A percentile compares a stretch with the other conserved stretches of the same genome.
Conservation (phyloP, 2,329 filamentous ascomycete species). For the Thelonectria olida region DNA sequence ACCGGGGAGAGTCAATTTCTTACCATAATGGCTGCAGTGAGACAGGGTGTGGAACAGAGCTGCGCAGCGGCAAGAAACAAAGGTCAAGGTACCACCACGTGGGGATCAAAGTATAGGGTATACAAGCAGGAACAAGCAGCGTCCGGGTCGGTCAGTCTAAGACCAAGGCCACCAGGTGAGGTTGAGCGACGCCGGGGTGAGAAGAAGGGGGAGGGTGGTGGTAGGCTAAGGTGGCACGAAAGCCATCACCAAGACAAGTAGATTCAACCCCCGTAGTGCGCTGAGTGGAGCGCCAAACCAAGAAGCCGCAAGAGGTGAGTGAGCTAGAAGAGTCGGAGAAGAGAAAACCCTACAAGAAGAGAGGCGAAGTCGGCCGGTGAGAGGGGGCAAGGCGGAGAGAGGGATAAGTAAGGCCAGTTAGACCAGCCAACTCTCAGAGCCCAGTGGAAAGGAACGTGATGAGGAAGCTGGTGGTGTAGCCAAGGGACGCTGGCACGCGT, state of each 20-base stretch:
- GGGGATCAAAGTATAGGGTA: slow-evolving; percentile 47
- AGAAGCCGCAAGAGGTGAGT: slow-evolving; percentile 31
- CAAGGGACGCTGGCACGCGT: slow-evolving; percentile 29
- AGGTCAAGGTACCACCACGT: slow-evolving; percentile 49
- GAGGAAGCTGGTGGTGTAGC: slow-evolving; percentile 16
- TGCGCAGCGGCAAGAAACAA: slow-evolving; percentile 43
- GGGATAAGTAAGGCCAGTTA: slow-evolving; percentile 38
- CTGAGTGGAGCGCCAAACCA: slow-evolving; percentile 40
- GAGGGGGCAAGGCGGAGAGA: slow-evolving; percentile 38
- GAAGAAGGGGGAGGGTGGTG: slow-evolving; percentile 44
- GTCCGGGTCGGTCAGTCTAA: slow-evolving; percentile 40
- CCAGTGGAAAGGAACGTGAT: slow-evolving; percentile 23
- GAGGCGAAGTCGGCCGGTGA: slow-evolving; percentile 30
- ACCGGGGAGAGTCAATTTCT: slow-evolving; percentile 51
- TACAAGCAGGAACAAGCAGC: slow-evolving; percentile 46
- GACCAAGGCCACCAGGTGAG: slow-evolving; percentile 40
- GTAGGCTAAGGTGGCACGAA: slow-evolving; percentile 48
- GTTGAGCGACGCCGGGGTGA: slow-evolving; percentile 43
- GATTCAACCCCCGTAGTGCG: slow-evolving; percentile 40
- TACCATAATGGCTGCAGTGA: slow-evolving; percentile 59
- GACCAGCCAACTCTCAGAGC: slow-evolving; percentile 29
- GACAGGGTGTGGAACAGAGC: slow-evolving; percentile 46
- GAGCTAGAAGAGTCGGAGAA: slow-evolving; percentile 35
- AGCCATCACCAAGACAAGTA: slow-evolving; percentile 44
- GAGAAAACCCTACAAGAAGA: slow-evolving; percentile 32